phyloP scores from a whole-genome alignment of 2,329 filamentous ascomycete species.

The Apiospora koreana region DNA sequence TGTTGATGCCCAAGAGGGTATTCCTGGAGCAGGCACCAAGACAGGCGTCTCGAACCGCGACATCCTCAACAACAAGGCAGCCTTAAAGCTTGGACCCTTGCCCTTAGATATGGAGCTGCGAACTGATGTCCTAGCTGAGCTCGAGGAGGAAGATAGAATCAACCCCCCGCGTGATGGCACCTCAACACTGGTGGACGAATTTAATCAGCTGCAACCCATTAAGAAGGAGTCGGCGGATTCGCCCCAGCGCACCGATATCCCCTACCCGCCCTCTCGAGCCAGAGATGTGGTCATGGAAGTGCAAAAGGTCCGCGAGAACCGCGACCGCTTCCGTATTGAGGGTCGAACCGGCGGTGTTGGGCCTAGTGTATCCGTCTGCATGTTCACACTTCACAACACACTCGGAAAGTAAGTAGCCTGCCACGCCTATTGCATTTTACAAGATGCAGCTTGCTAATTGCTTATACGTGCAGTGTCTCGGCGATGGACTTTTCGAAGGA shows the following conservation, averaged over 20 bases:
- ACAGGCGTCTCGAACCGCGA: conserved; percentile 64
- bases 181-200: conserved; percentile 79
- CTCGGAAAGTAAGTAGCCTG: conserved; percentile 72
- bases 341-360: conserved; percentile 81
- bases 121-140: conserved; percentile 82
- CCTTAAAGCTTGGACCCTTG: conserved; percentile 76
- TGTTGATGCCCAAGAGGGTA: conserved; percentile 64
- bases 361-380: conserved; percentile 83
- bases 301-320: conserved; percentile 88
- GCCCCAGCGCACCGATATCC: conserved; percentile 76
- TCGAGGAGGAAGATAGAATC: conserved; percentile 81
- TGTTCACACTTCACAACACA: conserved; percentile 99
- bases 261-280: conserved; percentile 83
- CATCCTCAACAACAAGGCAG: conserved; percentile 54
- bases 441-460: conserved; percentile 13
- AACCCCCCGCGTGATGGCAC: conserved; percentile 72
- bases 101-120: conserved; percentile 82
- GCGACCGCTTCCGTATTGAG: conserved; percentile 88
- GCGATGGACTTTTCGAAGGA: conserved; percentile 96
- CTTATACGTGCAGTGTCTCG: conserved; percentile 63
- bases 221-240: conserved; percentile 91
- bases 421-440: not conserved
- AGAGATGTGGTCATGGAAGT: conserved; percentile 93
- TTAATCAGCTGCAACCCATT: conserved; percentile 74
- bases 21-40: conserved; percentile 56